Base-by-base conservation (phyloP, 2,329 filamentous ascomycete genomes). In the Neurospora crassa region DNA sequence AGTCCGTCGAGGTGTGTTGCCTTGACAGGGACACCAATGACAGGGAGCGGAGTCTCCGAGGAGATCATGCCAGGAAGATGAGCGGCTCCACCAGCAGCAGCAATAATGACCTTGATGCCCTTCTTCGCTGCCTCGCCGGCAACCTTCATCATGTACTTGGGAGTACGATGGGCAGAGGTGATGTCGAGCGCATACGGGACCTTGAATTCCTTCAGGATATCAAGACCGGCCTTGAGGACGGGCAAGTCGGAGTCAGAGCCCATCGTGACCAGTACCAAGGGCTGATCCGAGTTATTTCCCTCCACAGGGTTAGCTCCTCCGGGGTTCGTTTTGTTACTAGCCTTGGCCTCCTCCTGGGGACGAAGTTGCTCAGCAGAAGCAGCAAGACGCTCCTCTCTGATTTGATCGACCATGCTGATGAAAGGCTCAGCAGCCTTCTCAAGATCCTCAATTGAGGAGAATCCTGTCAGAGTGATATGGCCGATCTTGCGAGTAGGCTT, bases 401-500 rank as follows among this genome's bases (percentile, higher is more conserved):
- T 88, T 14, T 79, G 77, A 76, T 92, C 87, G 34, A 89, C 87
- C 69, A 87, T 82, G 67, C 90, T 82, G 72, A 97, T 88, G 29
- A 97, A 86, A 69, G 91, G 88, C 45, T 91, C 88, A 16, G 90
- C 86, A 18, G 86, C 83, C 78, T 79, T 74, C 72, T 86, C 84
- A 18, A 89, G 81, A n/a, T 91, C 89, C 76, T 90, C 86, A 45
- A 87, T 83, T 78, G 94, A 89, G 0, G 88, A 89, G 14, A 87
- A 84, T 1, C 89, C 90, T 1, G 92, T 92, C 45, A 97, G 83
- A 0, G 94, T 98, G 75, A 99, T 89, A 80, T 99, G 96, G 12
- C 95, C 95, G 83, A 98, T 98, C 81, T 98, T 99, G 67, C 96
- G 90, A 42, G 93, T 91, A 5, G 92, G 93, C 76, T 94, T 92